A percentile compares a stretch with the other conserved stretches of the same genome.
Evolutionary conservation across 352 stramenopile genomes (phyloP).

Genomic region (Globisporangium okanoganense): DNA sequence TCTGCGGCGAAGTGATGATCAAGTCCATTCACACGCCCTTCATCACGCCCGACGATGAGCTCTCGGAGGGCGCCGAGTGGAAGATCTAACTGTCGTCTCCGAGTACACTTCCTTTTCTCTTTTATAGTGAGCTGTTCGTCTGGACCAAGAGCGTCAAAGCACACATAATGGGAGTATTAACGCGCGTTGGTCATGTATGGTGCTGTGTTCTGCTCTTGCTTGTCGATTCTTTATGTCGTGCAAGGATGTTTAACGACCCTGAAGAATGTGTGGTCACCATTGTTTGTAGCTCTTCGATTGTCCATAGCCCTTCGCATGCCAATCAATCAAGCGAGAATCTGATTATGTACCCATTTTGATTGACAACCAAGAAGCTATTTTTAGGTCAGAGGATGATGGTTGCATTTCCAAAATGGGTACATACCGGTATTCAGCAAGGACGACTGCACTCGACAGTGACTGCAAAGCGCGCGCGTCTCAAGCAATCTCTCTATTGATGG

Average conservation of each 20-base stretch:
- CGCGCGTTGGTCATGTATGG: not conserved
- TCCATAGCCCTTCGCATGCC: not conserved
- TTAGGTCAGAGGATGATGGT: constrained; percentile 4
- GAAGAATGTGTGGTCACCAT: not conserved
- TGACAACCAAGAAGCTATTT: constrained; percentile 9
- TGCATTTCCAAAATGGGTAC: constrained; percentile 4
- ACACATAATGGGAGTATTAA: not conserved
- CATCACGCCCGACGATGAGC: constrained; percentile 86
- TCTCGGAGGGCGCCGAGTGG: constrained; percentile 77
- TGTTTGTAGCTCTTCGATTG: not conserved
- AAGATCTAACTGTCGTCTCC: constrained; percentile 47
- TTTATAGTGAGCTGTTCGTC: not conserved
- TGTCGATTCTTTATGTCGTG: not conserved
- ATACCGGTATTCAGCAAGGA: not conserved
- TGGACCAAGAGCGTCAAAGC: not conserved
- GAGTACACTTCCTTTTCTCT: not conserved
- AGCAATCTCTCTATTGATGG: not conserved
- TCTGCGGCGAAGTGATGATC: constrained; percentile 95
- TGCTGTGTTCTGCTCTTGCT: not conserved
- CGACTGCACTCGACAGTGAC: not conserved
- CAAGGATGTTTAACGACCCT: not conserved
- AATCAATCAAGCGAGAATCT: not conserved
- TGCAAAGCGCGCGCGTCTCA: not conserved
- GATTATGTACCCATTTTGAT: constrained; percentile 6
- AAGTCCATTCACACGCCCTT: constrained; percentile 92